These are phyloP conservation scores for Oidiodendron maius DNA, from an alignment of 495 filamentous ascomycete species.

Conservation along the genomic window DNA sequence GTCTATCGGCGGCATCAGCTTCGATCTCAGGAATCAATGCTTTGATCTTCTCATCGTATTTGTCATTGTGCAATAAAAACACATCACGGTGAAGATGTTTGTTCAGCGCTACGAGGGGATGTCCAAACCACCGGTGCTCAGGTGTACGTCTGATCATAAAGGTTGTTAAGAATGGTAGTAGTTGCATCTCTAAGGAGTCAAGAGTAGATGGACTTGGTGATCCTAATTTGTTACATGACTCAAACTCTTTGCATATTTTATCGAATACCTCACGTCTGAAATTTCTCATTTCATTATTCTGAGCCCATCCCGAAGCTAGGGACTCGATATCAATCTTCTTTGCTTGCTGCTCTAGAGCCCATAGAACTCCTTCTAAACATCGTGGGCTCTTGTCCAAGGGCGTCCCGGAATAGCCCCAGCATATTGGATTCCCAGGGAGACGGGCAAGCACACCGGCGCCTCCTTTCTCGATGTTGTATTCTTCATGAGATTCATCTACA, in stretches of 20 bases:
- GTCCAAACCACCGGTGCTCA: conserved; percentile 6
- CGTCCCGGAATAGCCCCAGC: conserved; percentile 14
- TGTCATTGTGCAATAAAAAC: not conserved
- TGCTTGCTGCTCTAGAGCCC: conserved; percentile 6
- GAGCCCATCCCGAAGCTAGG: not conserved
- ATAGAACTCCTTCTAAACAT: conserved; percentile 8
- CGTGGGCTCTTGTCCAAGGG: conserved; percentile 6
- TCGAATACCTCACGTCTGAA: conserved; percentile 3
- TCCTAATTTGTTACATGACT: not conserved
- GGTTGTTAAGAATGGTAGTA: conserved; percentile 6
- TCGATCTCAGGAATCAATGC: not conserved
- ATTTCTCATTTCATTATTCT: not conserved
- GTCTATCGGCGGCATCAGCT: not conserved
- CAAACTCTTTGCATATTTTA: conserved; percentile 6
- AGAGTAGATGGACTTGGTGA: not conserved
- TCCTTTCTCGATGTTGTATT: conserved; percentile 3
- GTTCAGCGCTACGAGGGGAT: conserved; percentile 4
- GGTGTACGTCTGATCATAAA: conserved; percentile 12
- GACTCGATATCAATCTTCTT: not conserved
- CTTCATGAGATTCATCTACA: conserved; percentile 7
- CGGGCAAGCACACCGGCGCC: not conserved
- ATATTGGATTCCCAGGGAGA: conserved; percentile 1
- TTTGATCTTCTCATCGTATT: not conserved
- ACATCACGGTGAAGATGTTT: conserved; percentile 11
- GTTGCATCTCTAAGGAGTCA: not conserved